A percentile compares a stretch with the other conserved stretches of the same genome.
These are phyloP conservation scores for Capsella rubella DNA, from an alignment of 441 rosid genomes.

Conservation along the genomic window DNA sequence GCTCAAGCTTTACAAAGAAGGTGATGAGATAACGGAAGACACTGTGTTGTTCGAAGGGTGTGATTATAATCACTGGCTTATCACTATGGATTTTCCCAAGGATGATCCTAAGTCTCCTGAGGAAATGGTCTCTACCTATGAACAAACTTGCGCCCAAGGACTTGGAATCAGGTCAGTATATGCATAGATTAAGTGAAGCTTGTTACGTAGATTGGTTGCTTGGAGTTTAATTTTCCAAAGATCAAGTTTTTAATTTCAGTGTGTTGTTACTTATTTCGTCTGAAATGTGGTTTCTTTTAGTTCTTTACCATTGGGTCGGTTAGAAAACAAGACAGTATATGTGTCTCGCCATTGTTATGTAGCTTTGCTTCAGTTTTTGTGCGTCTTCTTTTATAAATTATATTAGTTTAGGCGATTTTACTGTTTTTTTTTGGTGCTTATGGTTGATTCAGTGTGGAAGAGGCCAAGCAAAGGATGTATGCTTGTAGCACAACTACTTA, in stretches of 20 bases:
- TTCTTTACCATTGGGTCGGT: background rate
- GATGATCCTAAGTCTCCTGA: conserved; percentile 51
- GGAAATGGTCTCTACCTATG: conserved; percentile 75
- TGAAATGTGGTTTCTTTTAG: background rate
- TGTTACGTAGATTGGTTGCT: background rate
- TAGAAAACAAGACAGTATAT: too few relatives aligned
- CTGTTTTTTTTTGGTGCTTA: conserved; percentile 5
- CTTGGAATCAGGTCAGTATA: conserved; percentile 45
- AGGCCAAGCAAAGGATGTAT: conserved; percentile 79
- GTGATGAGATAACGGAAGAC: conserved; percentile 70
- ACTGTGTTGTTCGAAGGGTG: conserved; percentile 78
- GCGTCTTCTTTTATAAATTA: background rate
- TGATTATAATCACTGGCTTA: conserved; percentile 82
- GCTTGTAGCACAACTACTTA: conserved; percentile 97
- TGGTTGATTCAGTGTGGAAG: conserved; percentile 68
- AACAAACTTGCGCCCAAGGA: conserved; percentile 61
- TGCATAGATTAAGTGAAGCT: background rate
- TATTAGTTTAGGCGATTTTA: background rate
- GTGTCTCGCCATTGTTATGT: background rate
- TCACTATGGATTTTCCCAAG: conserved; percentile 71
- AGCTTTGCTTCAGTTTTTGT: background rate
- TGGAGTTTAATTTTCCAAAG: background rate
- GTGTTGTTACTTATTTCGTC: background rate
- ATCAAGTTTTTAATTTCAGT: background rate
- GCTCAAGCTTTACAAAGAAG: conserved; percentile 58